A percentile compares a stretch with the other conserved stretches of the same genome.
These are phyloP conservation scores for Scopulariopsis brevicaulis DNA, from an alignment of 2,329 filamentous ascomycete genomes.

Conservation along the genomic window DNA sequence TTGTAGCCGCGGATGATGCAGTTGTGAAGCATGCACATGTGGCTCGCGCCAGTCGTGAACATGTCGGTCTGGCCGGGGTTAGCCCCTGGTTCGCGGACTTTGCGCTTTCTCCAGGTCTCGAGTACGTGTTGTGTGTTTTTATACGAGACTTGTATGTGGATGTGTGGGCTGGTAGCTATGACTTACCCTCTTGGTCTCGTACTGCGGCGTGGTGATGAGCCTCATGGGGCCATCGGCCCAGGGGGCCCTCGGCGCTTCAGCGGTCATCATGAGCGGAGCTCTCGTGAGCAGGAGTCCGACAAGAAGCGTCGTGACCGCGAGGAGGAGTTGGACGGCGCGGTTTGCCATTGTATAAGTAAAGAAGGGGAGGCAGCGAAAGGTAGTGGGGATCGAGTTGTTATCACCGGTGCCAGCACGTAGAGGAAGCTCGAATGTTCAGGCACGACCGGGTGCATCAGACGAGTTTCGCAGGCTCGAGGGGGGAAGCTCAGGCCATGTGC, in stretches of 20 bases:
- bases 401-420: not conserved
- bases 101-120: not conserved
- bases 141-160: not conserved
- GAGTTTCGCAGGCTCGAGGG: not conserved
- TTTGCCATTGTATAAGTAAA: not conserved
- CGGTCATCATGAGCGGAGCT: constrained; percentile 23
- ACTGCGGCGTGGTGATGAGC: constrained; percentile 41
- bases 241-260: constrained; percentile 16
- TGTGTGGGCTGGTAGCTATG: not conserved
- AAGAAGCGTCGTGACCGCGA: constrained; percentile 17
- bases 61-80: constrained; percentile 23
- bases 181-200: constrained; percentile 35
- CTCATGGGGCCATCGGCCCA: constrained; percentile 46
- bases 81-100: no score
- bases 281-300: constrained; percentile 19
- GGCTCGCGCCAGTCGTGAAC: constrained; percentile 46
- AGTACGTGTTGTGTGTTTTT: not conserved
- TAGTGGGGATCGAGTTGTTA: not conserved
- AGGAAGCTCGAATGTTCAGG: not conserved
- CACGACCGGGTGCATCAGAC: not conserved
- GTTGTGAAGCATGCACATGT: constrained; percentile 53
- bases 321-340: constrained; percentile 10
- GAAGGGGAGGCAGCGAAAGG: not conserved
- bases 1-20: constrained; percentile 53
- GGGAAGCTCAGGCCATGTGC: not conserved